Evolutionary conservation across 495 filamentous ascomycete species (phyloP).

Genomic region (Parathielavia appendiculata): DNA sequence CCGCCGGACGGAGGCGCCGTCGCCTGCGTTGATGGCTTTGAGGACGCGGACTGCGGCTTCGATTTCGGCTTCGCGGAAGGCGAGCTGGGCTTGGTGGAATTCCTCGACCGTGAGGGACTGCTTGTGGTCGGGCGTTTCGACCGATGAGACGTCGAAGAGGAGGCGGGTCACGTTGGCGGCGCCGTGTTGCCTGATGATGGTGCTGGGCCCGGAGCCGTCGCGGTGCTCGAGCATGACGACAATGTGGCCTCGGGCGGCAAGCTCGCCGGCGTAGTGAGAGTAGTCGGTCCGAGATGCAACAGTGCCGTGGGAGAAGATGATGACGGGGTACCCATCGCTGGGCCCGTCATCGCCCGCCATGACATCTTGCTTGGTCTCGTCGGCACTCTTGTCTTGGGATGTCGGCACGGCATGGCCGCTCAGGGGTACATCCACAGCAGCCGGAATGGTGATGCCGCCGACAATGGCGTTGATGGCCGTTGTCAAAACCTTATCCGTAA

Average conservation of each 20-base stretch:
- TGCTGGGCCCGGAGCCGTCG: slow-evolving; percentile 50
- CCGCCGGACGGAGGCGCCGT: slow-evolving; percentile 33
- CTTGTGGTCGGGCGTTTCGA: slow-evolving; percentile 25
- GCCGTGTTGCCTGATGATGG: slow-evolving; percentile 34
- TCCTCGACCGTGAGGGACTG: slow-evolving; percentile 25
- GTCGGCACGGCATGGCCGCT: slow-evolving; percentile 28
- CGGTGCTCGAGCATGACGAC: slow-evolving; percentile 51
- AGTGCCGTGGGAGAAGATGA: slow-evolving; percentile 53
- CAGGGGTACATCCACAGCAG: slow-evolving; percentile 40
- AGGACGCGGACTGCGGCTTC: slow-evolving; percentile 45
- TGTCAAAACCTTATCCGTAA: slow-evolving; percentile 37
- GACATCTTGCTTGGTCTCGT: slow-evolving; percentile 19
- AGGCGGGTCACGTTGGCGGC: slow-evolving; percentile 24
- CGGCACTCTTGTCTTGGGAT: slow-evolving; percentile 17
- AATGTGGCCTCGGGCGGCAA: slow-evolving; percentile 48
- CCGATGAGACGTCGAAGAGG: slow-evolving; percentile 29
- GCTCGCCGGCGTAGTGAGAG: slow-evolving; percentile 49
- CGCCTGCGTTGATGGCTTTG: slow-evolving; percentile 38
- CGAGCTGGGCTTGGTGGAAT: slow-evolving; percentile 45
- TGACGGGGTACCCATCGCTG: slow-evolving; percentile 34
- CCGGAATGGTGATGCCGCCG: slow-evolving; percentile 42
- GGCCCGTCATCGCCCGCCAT: slow-evolving; percentile 14
- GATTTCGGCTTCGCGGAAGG: slow-evolving; percentile 51
- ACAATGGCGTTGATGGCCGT: slow-evolving; percentile 33
- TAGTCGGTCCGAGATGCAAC: slow-evolving; percentile 48